These are phyloP conservation scores for Periglandula ipomoeae DNA, from an alignment of 2,329 filamentous ascomycete species.

Conservation along the genomic window DNA sequence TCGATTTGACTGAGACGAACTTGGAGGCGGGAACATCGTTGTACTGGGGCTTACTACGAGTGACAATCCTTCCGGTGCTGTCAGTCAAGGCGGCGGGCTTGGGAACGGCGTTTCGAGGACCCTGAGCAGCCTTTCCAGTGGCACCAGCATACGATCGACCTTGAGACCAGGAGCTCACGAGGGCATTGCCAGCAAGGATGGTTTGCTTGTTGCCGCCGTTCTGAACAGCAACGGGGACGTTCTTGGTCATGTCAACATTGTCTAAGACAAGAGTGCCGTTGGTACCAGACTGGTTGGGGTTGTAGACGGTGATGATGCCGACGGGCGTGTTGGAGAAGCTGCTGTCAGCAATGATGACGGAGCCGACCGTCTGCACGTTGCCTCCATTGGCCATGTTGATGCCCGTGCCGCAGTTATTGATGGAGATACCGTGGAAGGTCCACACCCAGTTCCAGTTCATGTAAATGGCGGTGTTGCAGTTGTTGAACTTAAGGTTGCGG, in stretches of 20 bases:
- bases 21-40: conserved; percentile 52
- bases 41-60: conserved; percentile 86
- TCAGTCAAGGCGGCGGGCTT: conserved; percentile 63
- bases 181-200: conserved; percentile 60
- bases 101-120: conserved; percentile 36
- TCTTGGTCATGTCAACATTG: conserved; percentile 73
- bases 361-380: conserved; percentile 69
- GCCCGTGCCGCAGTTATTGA: conserved; percentile 67
- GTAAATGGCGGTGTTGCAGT: conserved; percentile 72
- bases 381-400: conserved; percentile 65
- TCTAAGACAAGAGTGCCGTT: conserved; percentile 80
- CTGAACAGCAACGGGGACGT: conserved; percentile 57
- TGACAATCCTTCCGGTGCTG: conserved; percentile 59
- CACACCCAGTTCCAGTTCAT: conserved; percentile 93
- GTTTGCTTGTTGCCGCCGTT: conserved; percentile 44
- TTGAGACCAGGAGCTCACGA: conserved; percentile 67
- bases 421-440: conserved; percentile 66
- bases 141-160: conserved; percentile 60
- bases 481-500: conserved; percentile 73
- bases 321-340: conserved; percentile 65
- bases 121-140: conserved; percentile 49
- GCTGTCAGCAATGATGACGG: conserved; percentile 75
- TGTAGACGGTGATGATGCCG: conserved; percentile 64
- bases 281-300: conserved; percentile 49
- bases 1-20: conserved; percentile 76